A percentile compares a stretch with the other conserved stretches of the same genome.
Evolutionary conservation across 305 asterid genomes (phyloP).

Genomic region (Rubia balearica): DNA sequence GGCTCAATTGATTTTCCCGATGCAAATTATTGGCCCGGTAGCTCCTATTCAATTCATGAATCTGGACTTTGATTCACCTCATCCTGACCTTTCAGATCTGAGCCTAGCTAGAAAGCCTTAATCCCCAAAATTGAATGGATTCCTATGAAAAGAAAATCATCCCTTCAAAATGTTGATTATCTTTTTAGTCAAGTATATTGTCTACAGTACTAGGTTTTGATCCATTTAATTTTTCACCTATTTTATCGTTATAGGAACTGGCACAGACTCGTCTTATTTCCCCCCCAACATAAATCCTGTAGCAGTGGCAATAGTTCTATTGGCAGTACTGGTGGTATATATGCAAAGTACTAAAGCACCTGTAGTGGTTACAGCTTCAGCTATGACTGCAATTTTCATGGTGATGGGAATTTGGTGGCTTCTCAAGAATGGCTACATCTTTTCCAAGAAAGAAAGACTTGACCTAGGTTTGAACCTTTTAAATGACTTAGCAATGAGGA

Average conservation of each 20-base stretch:
- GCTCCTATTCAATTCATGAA: background rate
- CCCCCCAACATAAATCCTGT: slow-evolving; percentile 64
- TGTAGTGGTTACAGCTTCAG: slow-evolving; percentile 69
- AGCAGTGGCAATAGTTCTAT: slow-evolving; percentile 65
- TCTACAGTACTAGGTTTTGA: slow-evolving; percentile 19
- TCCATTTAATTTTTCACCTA: slow-evolving; percentile 16
- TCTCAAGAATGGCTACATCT: slow-evolving; percentile 45
- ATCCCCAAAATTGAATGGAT: background rate
- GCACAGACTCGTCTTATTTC: slow-evolving; percentile 35
- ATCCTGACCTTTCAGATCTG: background rate
- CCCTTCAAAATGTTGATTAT: slow-evolving; percentile 7
- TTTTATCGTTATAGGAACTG: slow-evolving; percentile 20
- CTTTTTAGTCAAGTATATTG: slow-evolving; percentile 10
- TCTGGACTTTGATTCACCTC: slow-evolving; percentile 1
- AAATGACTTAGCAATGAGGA: slow-evolving; percentile 23
- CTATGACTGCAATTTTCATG: slow-evolving; percentile 61
- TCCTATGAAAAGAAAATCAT: slow-evolving; percentile 5
- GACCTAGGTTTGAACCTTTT: slow-evolving; percentile 76
- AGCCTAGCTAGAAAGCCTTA: background rate
- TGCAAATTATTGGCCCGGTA: background rate
- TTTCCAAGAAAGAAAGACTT: slow-evolving; percentile 65
- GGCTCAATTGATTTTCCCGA: background rate
- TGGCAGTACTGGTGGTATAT: slow-evolving; percentile 63
- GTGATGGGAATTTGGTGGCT: slow-evolving; percentile 63
- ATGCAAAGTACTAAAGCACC: slow-evolving; percentile 49